A percentile compares a stretch with the other conserved stretches of the same genome.
Conservation (phyloP, 106 monocot genomes). For the Acorus calamus region DNA sequence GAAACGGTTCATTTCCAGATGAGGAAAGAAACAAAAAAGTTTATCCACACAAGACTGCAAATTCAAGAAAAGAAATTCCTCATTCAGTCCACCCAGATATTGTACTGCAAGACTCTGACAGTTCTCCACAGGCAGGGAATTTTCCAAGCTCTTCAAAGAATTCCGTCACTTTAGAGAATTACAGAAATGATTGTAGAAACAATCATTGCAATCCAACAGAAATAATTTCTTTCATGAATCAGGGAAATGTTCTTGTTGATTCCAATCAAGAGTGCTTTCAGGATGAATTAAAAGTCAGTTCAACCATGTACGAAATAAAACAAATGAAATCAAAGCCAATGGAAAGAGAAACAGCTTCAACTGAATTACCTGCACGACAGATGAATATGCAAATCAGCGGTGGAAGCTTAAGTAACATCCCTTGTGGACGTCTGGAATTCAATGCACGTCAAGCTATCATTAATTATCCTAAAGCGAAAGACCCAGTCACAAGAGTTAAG, state of each 20-base stretch:
- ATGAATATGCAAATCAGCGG: not conserved
- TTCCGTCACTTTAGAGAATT: not conserved
- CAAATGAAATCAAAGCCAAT: not conserved
- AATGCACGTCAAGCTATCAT: constrained; percentile 3
- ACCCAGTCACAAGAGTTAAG: constrained; percentile 5
- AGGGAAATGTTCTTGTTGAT: not conserved
- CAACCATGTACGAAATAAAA: not conserved
- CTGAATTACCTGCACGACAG: not conserved
- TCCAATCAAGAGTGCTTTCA: not conserved
- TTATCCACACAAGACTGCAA: not conserved
- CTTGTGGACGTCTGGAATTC: not conserved
- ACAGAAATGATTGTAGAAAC: not conserved
- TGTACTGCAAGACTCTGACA: constrained; percentile 3
- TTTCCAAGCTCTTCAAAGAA: not conserved
- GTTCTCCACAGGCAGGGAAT: constrained; percentile 1
- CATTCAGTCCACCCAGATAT: not conserved
- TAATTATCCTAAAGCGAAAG: not conserved
- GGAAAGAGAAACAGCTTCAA: not conserved
- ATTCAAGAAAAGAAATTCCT: constrained; percentile 10
- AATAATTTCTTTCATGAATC: not conserved
- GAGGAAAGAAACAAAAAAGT: constrained; percentile 4
- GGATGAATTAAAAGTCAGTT: not conserved
- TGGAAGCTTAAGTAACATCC: not conserved
- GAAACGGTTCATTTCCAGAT: not conserved
- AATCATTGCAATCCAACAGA: not conserved